phyloP scores from a whole-genome alignment of 805 yeast genomes.

The Wickerhamiella slavikovae region DNA sequence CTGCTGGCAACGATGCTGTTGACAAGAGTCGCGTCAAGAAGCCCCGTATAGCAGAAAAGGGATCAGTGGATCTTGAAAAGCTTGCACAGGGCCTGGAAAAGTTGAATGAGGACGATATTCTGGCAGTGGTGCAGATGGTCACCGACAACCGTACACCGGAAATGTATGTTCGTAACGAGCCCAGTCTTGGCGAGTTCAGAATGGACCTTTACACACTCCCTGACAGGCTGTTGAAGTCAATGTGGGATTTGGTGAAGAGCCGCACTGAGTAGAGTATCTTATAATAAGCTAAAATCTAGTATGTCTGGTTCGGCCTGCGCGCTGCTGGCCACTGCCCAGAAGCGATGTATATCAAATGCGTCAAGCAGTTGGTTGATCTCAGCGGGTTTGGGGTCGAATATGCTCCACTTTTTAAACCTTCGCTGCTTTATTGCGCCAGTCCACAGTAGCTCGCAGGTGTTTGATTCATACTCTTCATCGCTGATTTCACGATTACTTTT shows the following conservation, averaged over 20 bases:
- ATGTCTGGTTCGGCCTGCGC: too few species aligned
- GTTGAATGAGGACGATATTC: slow-evolving; percentile 75
- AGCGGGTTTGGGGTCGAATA: background rate
- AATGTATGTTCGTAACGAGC: slow-evolving; percentile 88
- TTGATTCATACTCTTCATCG: too few species aligned
- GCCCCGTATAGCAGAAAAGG: slow-evolving; percentile 23
- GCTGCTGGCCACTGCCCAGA: background rate
- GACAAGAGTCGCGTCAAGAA: slow-evolving; percentile 15
- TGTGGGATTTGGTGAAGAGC: slow-evolving; percentile 85
- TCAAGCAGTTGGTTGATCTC: background rate
- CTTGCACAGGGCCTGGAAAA: slow-evolving; percentile 79
- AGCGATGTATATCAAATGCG: background rate
- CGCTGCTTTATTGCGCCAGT: slow-evolving; percentile 1
- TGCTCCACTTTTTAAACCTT: slow-evolving; percentile 2
- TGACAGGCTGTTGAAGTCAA: slow-evolving; percentile 69
- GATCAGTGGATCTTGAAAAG: slow-evolving; percentile 69
- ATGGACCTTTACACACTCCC: slow-evolving; percentile 91
- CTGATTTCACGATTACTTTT: too few species aligned
- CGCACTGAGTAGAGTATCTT: too few species aligned
- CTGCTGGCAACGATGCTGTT: slow-evolving; percentile 18
- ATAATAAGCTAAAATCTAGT: background rate
- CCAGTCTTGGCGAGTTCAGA: slow-evolving; percentile 91
- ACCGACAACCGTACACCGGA: slow-evolving; percentile 89
- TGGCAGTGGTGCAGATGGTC: slow-evolving; percentile 93
- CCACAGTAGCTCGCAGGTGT: slow-evolving; percentile 2